Conservation (phyloP, 2,329 filamentous ascomycete species). For the Cordyceps farinosa region DNA sequence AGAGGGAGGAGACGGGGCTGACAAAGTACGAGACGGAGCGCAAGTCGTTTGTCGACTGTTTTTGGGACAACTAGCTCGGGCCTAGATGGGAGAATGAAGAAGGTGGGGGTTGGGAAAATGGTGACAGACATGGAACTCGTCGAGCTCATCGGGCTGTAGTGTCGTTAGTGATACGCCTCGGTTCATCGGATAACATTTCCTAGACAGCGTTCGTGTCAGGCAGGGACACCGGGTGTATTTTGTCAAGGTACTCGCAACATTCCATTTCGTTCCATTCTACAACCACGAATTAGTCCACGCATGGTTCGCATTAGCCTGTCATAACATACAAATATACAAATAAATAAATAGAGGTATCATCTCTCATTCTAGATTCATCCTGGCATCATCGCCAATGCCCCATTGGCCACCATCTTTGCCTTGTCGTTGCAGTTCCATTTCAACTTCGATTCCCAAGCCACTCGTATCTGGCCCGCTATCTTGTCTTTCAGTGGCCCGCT, state of each 20-base stretch:
- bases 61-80: neutral
- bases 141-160: neutral
- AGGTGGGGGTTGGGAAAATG: no score
- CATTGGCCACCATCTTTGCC: slow-evolving; percentile 59
- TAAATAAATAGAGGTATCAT: slow-evolving; percentile 3
- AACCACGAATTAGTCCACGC: neutral
- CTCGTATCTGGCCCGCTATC: slow-evolving; percentile 42
- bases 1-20: neutral
- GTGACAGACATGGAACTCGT: neutral
- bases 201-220: neutral
- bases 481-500: slow-evolving; percentile 37
- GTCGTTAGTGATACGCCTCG: neutral
- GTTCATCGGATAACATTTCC: neutral
- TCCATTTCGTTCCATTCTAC: neutral
- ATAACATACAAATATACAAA: slow-evolving; percentile 9
- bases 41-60: neutral
- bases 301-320: neutral
- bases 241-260: neutral
- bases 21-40: neutral
- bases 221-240: neutral
- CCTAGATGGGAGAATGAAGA: no score
- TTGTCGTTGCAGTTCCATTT: slow-evolving; percentile 51
- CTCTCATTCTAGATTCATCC: slow-evolving; percentile 72
- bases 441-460: slow-evolving; percentile 41
- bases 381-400: slow-evolving; percentile 78